Evolutionary conservation across 768 basidiomycete species (phyloP).

Genomic region (Lentinula detonsa): DNA sequence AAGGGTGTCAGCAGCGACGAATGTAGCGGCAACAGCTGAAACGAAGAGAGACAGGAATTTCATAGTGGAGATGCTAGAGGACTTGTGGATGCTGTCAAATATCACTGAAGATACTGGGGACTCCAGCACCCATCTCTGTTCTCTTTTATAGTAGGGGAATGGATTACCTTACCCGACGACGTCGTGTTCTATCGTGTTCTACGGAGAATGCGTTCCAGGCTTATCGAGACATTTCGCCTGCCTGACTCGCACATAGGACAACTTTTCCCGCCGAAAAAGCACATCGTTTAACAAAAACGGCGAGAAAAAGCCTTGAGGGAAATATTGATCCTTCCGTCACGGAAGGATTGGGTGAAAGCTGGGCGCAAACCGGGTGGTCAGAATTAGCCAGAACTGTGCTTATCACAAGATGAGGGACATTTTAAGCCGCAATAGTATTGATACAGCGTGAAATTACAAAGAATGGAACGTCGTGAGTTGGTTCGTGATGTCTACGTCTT

Average conservation of each 20-base stretch:
- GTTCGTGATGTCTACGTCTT: neutral
- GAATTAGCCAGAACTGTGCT: neutral
- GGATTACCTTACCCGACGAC: slow-evolving; percentile 2
- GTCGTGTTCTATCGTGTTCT: neutral
- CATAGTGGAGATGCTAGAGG: neutral
- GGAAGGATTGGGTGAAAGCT: neutral
- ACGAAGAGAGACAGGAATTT: slow-evolving; percentile 18
- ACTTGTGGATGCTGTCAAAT: neutral
- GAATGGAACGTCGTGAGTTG: neutral
- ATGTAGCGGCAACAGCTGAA: slow-evolving; percentile 12
- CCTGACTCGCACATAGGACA: neutral
- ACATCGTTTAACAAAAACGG: neutral
- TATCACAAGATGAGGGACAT: neutral
- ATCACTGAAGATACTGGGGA: neutral
- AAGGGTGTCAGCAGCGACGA: slow-evolving; percentile 61
- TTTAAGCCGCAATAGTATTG: neutral
- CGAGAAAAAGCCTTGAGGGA: neutral
- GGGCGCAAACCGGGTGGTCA: neutral
- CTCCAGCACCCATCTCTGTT: neutral
- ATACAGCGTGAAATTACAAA: neutral
- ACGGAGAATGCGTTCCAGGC: neutral
- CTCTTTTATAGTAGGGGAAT: neutral
- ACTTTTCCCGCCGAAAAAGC: neutral
- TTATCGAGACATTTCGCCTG: neutral
- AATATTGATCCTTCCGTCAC: neutral